Evolutionary conservation across 345 rosid genomes (phyloP).

Genomic region (Arabis alpina): DNA sequence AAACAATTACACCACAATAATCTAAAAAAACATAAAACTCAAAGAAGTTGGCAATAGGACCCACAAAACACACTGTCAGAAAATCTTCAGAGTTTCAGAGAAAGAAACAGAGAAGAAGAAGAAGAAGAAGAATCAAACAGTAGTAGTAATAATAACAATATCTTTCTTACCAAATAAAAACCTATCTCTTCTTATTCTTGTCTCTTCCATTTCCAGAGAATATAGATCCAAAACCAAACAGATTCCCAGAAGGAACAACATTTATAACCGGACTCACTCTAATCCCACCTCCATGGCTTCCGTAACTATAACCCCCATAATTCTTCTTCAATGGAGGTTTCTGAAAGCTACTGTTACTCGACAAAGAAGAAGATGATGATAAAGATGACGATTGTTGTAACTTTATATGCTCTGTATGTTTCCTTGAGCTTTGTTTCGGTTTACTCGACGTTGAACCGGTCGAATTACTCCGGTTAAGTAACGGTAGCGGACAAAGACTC

Average conservation of each 20-base stretch:
- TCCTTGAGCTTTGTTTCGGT: constrained; percentile 53
- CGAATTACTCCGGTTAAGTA: constrained; percentile 72
- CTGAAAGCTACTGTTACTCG: constrained; percentile 44
- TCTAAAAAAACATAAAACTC: constrained; percentile 12
- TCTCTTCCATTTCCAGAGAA: constrained; percentile 66
- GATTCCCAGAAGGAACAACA: constrained; percentile 68
- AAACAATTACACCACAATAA: constrained; percentile 43
- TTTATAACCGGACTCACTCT: constrained; percentile 70
- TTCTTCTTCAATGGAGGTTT: constrained; percentile 87
- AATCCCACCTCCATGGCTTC: constrained; percentile 53
- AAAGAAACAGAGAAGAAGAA: constrained; percentile 35
- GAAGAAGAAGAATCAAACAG: constrained; percentile 37
- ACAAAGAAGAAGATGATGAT: constrained; percentile 30
- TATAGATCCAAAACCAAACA: constrained; percentile 74
- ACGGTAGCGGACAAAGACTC: constrained; percentile 76
- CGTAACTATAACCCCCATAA: constrained; percentile 55
- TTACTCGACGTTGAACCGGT: constrained; percentile 56
- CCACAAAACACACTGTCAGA: constrained; percentile 49
- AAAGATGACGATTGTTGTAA: constrained; percentile 37
- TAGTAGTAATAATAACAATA: neutral
- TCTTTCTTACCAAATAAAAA: constrained; percentile 25
- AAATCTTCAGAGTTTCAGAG: constrained; percentile 46
- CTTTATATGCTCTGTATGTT: constrained; percentile 44
- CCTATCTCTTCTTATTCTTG: constrained; percentile 63
- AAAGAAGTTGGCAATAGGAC: constrained; percentile 28